Conservation (phyloP, 2,329 filamentous ascomycete genomes). For the Mariannaea sp. region DNA sequence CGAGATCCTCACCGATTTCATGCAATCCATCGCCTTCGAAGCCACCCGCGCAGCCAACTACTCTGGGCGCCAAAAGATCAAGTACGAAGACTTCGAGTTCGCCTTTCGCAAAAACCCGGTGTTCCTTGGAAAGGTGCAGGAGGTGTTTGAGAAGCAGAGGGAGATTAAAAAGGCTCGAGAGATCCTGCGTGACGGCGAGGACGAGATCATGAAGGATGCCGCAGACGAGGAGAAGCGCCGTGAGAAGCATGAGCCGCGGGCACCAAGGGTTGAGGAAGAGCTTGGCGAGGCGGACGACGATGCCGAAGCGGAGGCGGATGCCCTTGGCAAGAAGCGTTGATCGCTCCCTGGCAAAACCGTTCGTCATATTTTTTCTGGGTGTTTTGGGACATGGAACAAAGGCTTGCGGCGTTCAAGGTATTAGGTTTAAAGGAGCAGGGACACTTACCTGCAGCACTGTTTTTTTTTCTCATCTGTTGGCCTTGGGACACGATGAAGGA, state of each 20-base stretch:
- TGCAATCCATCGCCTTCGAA: constrained; percentile 90
- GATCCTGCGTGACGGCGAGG: constrained; percentile 70
- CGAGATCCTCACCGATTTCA: constrained; percentile 95
- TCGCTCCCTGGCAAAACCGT: not conserved
- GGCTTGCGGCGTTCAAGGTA: not conserved
- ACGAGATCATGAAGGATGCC: constrained; percentile 61
- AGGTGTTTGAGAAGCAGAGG: constrained; percentile 86
- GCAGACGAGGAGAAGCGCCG: constrained; percentile 50
- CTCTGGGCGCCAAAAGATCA: constrained; percentile 91
- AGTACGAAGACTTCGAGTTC: constrained; percentile 97
- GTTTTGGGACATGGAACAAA: constrained; percentile 3
- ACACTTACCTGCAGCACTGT: not conserved
- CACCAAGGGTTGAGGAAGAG: constrained; percentile 52
- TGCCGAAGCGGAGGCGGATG: constrained; percentile 48
- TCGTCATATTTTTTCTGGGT: not conserved
- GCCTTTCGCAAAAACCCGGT: constrained; percentile 82
- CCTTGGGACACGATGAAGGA: too few relatives aligned
- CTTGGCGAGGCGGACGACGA: constrained; percentile 59
- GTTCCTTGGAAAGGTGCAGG: constrained; percentile 87
- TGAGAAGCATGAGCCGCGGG: constrained; percentile 39
- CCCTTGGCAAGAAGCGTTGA: constrained; percentile 47
- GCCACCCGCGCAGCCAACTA: constrained; percentile 85
- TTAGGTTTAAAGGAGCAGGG: not conserved
- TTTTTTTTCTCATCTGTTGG: not conserved
- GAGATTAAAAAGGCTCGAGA: constrained; percentile 84